Evolutionary conservation across 768 basidiomycete species (phyloP).

Genomic region (Nidula microcarpa): DNA sequence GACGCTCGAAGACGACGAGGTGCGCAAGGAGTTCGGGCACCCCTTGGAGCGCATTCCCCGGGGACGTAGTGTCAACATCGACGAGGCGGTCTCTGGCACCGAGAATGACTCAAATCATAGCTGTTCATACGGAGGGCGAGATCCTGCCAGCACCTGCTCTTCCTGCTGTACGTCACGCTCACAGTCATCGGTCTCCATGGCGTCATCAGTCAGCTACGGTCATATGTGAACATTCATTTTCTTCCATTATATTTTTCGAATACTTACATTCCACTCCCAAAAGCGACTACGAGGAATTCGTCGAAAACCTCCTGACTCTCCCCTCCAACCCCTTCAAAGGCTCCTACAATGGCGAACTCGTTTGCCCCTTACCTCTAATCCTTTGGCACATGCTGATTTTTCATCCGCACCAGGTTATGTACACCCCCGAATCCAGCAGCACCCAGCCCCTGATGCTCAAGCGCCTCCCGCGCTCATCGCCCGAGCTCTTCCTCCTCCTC

Average conservation of each 20-base stretch:
- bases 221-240: background rate
- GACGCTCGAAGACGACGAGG: constrained; percentile 14
- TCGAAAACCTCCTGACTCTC: background rate
- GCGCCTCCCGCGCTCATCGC: constrained; percentile 25
- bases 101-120: background rate
- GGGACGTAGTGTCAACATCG: background rate
- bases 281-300: background rate
- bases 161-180: background rate
- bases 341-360: background rate
- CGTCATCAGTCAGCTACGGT: background rate
- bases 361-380: background rate
- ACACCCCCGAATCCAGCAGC: constrained; percentile 13
- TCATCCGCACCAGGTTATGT: constrained; percentile 18
- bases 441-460: constrained; percentile 35
- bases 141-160: background rate
- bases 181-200: background rate
- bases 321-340: background rate
- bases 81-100: background rate
- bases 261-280: background rate
- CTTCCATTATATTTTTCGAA: background rate
- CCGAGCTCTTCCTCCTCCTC: constrained; percentile 36
- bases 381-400: constrained; percentile 11
- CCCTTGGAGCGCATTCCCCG: constrained; percentile 3
- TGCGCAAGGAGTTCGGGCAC: constrained; percentile 11
- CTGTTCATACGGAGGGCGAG: background rate